Evolutionary conservation across 148 eudicot species (phyloP), one percentile per base, ranked within the genome.

Genomic region (Silene uniflora): DNA sequence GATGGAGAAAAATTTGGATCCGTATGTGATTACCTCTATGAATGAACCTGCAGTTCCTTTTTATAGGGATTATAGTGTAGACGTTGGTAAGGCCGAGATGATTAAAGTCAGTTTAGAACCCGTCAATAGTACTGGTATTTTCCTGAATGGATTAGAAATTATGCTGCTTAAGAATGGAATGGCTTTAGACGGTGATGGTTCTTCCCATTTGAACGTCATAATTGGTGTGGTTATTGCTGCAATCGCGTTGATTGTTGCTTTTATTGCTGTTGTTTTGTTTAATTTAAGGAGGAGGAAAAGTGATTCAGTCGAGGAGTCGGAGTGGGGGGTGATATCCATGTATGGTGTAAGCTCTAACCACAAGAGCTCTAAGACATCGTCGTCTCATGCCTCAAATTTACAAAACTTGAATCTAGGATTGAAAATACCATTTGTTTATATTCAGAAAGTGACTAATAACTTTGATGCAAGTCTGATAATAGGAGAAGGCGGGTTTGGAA

Each of bases 401-500:
- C 75, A 72, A 13, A 78, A 74, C 64, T 71, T 85, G 10, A 76
- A 89, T 46, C 86, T 87, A 3, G 85, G 81, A 19, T 62, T 89
- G 10, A 82, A 72, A 75, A 71, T 88, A 23, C 78, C 84, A 10
- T 73, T 87, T 32, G 54, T 44, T 4, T 84, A 78, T 44, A 84
- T 89, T 76, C 72, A 75, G 21, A 69, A 71, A 25, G 87, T 83
- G 12, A 89, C 92, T 10, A 85, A 81, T 8, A 82, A 82, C 35
- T 89, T 89, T 62, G 82, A 85, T 73, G 47, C 69, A 2, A 63
- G 11, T 0, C 68, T 80, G 62, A 77, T 84, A 68, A 80, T 88
- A 22, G 92, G 92, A 21, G 83, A 80, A 65, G 92, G 92, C 0
- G 90, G 92, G 14, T 88, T 88, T 61, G 91, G 91, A 7, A 85